phyloP scores from a whole-genome alignment of 495 filamentous ascomycete species.

The Lindgomyces ingoldianus region DNA sequence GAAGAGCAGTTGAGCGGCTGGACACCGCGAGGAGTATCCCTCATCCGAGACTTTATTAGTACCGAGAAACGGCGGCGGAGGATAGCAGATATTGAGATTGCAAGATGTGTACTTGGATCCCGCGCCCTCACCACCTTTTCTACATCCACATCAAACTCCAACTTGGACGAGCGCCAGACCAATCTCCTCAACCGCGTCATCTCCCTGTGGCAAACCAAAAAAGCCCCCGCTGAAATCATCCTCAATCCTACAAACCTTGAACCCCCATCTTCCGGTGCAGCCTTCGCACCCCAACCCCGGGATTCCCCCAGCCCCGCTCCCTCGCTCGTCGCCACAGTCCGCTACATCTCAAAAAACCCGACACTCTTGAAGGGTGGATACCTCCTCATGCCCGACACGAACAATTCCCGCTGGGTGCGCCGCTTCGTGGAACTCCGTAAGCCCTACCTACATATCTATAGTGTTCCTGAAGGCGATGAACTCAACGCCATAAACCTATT shows the following conservation, averaged over 20 bases:
- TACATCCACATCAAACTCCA: neutral
- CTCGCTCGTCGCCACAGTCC: slow-evolving; percentile 66
- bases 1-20: slow-evolving; percentile 82
- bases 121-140: slow-evolving; percentile 24
- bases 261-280: slow-evolving; percentile 70
- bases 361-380: slow-evolving; percentile 80
- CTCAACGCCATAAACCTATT: slow-evolving; percentile 82
- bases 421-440: slow-evolving; percentile 90
- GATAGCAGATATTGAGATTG: slow-evolving; percentile 76
- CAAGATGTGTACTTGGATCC: slow-evolving; percentile 65
- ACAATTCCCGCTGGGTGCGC: slow-evolving; percentile 79
- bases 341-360: slow-evolving; percentile 64
- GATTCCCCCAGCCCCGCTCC: slow-evolving; percentile 36
- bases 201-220: slow-evolving; percentile 74
- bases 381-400: slow-evolving; percentile 72
- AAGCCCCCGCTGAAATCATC: slow-evolving; percentile 70
- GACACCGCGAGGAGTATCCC: slow-evolving; percentile 83
- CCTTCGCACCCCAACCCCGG: slow-evolving; percentile 42
- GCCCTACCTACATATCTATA: slow-evolving; percentile 90
- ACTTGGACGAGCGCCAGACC: slow-evolving; percentile 37
- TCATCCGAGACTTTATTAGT: slow-evolving; percentile 78
- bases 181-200: slow-evolving; percentile 69
- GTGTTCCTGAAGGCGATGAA: slow-evolving; percentile 81
- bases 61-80: slow-evolving; percentile 69
- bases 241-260: slow-evolving; percentile 73